Conservation (phyloP, 2,329 filamentous ascomycete genomes). For the Botryotinia globosa region DNA sequence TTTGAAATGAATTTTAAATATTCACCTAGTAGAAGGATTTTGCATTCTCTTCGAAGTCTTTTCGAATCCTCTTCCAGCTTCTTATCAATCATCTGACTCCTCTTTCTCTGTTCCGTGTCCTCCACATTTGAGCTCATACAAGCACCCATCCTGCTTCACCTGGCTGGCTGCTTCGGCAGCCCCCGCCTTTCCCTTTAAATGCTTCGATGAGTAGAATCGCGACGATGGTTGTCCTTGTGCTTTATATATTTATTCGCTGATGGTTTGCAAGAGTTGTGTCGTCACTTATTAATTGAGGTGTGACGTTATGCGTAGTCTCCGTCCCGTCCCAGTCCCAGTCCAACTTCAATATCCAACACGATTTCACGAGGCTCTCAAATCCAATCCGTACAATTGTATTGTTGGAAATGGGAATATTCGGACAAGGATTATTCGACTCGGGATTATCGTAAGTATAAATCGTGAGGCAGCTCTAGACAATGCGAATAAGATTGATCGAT, state of each 20-base stretch:
- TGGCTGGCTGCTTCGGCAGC: slow-evolving; percentile 35
- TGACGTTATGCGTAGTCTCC: slow-evolving; percentile 14
- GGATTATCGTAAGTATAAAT: not conserved
- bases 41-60: slow-evolving; percentile 93
- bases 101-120: slow-evolving; percentile 90
- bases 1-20: slow-evolving; percentile 23
- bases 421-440: slow-evolving; percentile 12
- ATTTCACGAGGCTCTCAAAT: slow-evolving; percentile 13
- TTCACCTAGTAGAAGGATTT: slow-evolving; percentile 91
- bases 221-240: not conserved
- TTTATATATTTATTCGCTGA: not conserved
- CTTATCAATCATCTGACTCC: slow-evolving; percentile 93
- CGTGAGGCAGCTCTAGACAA: not conserved
- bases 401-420: not conserved
- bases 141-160: slow-evolving; percentile 67
- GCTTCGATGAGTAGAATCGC: slow-evolving; percentile 13
- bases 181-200: slow-evolving; percentile 26
- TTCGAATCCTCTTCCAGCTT: slow-evolving; percentile 92
- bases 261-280: not conserved
- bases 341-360: slow-evolving; percentile 16
- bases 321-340: not conserved
- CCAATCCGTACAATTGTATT: not conserved
- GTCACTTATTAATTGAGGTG: not conserved
- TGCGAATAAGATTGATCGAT: not conserved
- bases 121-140: slow-evolving; percentile 85